Conservation (phyloP, 2,329 filamentous ascomycete genomes). For the Fusarium mangiferae region DNA sequence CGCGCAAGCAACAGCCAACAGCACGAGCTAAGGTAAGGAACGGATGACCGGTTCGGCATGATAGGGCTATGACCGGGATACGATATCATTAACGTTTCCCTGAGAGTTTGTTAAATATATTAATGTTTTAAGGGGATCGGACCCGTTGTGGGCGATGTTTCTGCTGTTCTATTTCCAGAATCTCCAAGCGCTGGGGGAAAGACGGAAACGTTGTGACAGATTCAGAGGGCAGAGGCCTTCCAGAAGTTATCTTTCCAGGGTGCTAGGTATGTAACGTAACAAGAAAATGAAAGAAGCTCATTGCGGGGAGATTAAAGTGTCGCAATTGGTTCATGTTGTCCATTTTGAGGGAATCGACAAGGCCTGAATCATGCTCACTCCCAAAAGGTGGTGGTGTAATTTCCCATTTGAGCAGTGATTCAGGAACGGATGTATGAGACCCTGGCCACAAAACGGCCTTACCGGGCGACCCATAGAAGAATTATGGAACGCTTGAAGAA, state of each 20-base stretch:
- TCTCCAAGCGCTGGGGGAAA: conserved; percentile 17
- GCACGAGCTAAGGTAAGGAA: conserved; percentile 9
- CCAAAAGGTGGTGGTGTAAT: conserved; percentile 37
- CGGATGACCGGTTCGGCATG: conserved; percentile 12
- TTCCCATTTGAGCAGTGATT: conserved; percentile 40
- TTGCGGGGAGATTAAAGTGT: conserved; percentile 30
- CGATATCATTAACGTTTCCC: conserved; percentile 28
- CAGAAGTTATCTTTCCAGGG: conserved; percentile 15
- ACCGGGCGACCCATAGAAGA: conserved; percentile 40
- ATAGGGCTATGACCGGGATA: conserved; percentile 34
- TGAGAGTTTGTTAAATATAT: conserved; percentile 35
- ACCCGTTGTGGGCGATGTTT: conserved; percentile 31
- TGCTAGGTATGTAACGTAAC: conserved; percentile 19
- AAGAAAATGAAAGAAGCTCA: conserved; percentile 33
- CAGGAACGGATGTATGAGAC: conserved; percentile 27
- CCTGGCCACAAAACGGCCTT: conserved; percentile 39
- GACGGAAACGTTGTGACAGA: conserved; percentile 24
- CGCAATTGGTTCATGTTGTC: conserved; percentile 42
- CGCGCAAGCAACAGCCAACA: not conserved
- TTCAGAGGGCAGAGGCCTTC: not conserved
- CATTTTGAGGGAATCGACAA: conserved; percentile 34
- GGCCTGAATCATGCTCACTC: conserved; percentile 33
- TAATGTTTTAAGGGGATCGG: conserved; percentile 40
- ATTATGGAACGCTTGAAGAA: conserved; percentile 39
- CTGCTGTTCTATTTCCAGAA: conserved; percentile 44